A percentile compares a stretch with the other conserved stretches of the same genome.
These are phyloP conservation scores for Solanum aculeatissimum DNA, from an alignment of 305 asterid species.

Conservation along the genomic window DNA sequence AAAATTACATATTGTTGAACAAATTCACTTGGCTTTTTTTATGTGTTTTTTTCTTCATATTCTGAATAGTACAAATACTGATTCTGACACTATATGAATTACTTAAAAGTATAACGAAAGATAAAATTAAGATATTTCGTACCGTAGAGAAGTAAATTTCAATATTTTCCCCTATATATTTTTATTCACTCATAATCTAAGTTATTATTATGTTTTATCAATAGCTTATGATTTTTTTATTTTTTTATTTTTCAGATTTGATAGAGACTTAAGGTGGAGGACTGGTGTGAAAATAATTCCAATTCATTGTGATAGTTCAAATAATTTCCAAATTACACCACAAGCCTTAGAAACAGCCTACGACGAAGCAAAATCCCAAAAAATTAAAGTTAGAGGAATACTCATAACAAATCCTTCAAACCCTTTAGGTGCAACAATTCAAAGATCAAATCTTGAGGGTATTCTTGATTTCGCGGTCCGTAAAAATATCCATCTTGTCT, in stretches of 20 bases:
- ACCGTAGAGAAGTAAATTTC: neutral
- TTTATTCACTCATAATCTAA: neutral
- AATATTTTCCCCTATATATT: neutral
- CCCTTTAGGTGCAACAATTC: conserved; percentile 68
- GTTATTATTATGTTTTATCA: neutral
- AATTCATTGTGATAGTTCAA: conserved; percentile 64
- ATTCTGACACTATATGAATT: rapidly evolving
- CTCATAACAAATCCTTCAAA: conserved; percentile 81
- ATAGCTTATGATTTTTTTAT: neutral
- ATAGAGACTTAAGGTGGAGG: conserved; percentile 85
- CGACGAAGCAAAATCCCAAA: conserved; percentile 25
- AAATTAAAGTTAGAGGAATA: conserved; percentile 42
- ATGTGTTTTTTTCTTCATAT: neutral
- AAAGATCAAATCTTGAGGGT: conserved; percentile 23
- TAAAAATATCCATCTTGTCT: conserved; percentile 64
- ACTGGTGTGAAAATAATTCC: conserved; percentile 75
- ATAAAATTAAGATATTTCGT: neutral
- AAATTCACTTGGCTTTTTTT: neutral
- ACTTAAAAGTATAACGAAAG: neutral
- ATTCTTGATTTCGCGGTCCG: conserved; percentile 40
- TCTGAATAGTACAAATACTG: neutral
- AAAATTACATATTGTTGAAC: neutral
- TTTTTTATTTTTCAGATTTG: conserved; percentile 36
- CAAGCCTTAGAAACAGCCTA: conserved; percentile 56
- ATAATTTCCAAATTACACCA: conserved; percentile 49